phyloP scores from a whole-genome alignment of 108 stramenopile species.

The Pseudonitzschia pungens region DNA sequence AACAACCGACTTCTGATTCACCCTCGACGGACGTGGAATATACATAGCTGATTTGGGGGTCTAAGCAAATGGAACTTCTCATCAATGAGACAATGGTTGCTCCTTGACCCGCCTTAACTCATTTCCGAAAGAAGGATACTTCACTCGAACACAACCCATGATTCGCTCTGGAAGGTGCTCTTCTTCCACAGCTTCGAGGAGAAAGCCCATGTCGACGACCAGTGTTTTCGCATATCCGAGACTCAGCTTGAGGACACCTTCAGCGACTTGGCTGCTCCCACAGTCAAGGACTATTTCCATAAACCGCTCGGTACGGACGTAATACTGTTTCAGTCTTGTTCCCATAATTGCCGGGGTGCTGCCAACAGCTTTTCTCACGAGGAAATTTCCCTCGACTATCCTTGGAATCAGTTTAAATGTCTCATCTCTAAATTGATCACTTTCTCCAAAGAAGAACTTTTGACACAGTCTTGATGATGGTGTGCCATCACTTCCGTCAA shows the following conservation, averaged over 20 bases:
- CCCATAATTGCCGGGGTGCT: slow-evolving; percentile 90
- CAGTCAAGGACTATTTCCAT: slow-evolving; percentile 92
- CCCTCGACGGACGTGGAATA: too few relatives aligned
- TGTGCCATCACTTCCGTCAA: slow-evolving; percentile 75
- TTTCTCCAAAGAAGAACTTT: slow-evolving; percentile 75
- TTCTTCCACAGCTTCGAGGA: slow-evolving; percentile 83
- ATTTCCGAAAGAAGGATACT: slow-evolving; percentile 39
- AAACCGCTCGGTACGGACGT: slow-evolving; percentile 75
- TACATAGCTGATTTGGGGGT: too few relatives aligned
- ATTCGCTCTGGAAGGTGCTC: slow-evolving; percentile 86
- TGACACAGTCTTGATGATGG: slow-evolving; percentile 71
- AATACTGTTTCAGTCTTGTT: slow-evolving; percentile 80
- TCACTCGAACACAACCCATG: slow-evolving; percentile 69
- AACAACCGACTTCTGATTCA: too few relatives aligned
- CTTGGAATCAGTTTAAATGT: slow-evolving; percentile 92
- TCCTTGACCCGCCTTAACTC: slow-evolving; percentile 16
- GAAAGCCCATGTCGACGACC: slow-evolving; percentile 91
- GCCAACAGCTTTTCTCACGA: slow-evolving; percentile 89
- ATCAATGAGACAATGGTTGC: not conserved
- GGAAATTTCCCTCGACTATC: slow-evolving; percentile 91
- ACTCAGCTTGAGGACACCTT: slow-evolving; percentile 77
- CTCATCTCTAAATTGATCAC: slow-evolving; percentile 62
- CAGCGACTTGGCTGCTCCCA: slow-evolving; percentile 78
- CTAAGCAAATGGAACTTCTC: too few relatives aligned
- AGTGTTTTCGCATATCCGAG: slow-evolving; percentile 87